Base-by-base conservation (phyloP, 257 asterid species). In the Gentiana macrophylla region DNA sequence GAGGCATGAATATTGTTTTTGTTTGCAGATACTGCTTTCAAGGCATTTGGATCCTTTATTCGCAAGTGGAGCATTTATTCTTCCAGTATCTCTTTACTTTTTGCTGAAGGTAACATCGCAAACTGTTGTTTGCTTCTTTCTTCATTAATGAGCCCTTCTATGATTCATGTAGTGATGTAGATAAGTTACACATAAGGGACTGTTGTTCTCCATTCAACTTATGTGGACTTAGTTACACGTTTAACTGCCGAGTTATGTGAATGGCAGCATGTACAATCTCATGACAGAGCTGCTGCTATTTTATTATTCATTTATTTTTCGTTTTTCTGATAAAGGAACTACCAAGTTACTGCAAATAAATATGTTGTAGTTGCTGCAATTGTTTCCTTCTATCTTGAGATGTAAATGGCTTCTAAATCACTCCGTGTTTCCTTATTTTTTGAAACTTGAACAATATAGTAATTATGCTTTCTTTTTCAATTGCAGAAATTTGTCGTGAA, bases 71-170 rank as follows among this genome's bases (percentile, higher is more conserved):
- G 94, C 99, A 48, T 80, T 92, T 72, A 50, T 88, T 59, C 50
- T 92, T 80, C 99, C 99, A 38, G 68, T 76, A 32, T 85, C 99
- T 8, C 69, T 92, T 32, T 92, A 88, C 77, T 86, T 81, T 70
- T 67, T 83, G 6, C 78, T 88, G 68, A 79, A 92, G 97, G 99
- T 92, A 59, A 46, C 82, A 36, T 44, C 57, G 67, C 58, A 59
- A 49, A 35, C 50, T 33, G 13, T 64, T 50, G 12, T 44, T 32
- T 47, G 37, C 50, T 45, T 38, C 56, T 49, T 48, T 5, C 8
- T 37, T 34, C 32, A 36, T 9, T 38, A 51, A 54, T 54, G 46
- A 15, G 51, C 35, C 52, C 43, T 6, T 43, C 33, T 12, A n/a
- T 38, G 7, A 37, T 55, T 55, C 3, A 41, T 41, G 5, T 41